phyloP scores from a whole-genome alignment of 768 basidiomycete species.

The Mycena galopus region DNA sequence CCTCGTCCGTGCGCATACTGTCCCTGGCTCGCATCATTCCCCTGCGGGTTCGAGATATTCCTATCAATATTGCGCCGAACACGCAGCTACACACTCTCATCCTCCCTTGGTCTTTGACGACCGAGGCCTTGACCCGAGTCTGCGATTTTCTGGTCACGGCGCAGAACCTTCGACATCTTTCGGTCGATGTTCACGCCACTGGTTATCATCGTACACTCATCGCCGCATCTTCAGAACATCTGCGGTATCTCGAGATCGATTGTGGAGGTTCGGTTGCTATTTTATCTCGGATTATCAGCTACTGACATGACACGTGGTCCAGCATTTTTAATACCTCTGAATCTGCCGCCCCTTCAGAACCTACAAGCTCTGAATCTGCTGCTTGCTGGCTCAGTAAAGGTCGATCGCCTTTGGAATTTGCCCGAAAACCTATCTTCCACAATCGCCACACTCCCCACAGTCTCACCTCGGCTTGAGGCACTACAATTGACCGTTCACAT shows the following conservation, averaged over 20 bases:
- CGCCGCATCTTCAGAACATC: neutral
- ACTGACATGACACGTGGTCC: neutral
- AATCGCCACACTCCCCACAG: neutral
- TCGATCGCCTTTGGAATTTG: neutral
- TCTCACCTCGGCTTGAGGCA: neutral
- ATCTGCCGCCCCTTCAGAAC: neutral
- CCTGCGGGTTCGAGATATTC: neutral
- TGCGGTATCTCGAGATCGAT: neutral
- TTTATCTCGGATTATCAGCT: neutral
- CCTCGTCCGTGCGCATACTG: neutral
- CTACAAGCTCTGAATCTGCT: neutral
- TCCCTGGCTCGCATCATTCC: neutral
- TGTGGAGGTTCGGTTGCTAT: neutral
- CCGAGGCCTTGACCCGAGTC: neutral
- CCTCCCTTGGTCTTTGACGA: slow-evolving; percentile 1
- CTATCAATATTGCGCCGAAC: neutral
- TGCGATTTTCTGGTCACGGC: slow-evolving; percentile 1
- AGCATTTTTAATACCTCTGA: neutral
- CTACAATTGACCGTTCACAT: neutral
- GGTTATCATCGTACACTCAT: neutral
- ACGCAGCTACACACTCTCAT: neutral
- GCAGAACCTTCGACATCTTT: neutral
- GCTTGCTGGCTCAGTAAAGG: neutral
- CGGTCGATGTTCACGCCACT: neutral
- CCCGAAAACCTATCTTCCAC: neutral